Percentiles rank a stretch among this genome's conserved stretches.
phyloP scores from a whole-genome alignment of 2,329 filamentous ascomycete genomes.

The Orbilia ellipsospora region DNA sequence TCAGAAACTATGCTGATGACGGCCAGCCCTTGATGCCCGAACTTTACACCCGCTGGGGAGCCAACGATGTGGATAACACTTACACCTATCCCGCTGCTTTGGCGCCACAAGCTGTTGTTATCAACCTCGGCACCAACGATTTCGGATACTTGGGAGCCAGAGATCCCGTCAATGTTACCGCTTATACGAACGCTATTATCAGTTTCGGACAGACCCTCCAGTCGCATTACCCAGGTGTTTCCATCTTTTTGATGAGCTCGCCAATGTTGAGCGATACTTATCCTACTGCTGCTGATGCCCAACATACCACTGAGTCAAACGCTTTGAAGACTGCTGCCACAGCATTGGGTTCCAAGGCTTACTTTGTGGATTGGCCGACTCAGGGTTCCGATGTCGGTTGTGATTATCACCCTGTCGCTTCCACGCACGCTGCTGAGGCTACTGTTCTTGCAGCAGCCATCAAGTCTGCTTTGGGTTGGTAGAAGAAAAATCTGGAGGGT shows the following conservation, averaged over 20 bases:
- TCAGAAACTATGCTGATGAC: constrained; percentile 63
- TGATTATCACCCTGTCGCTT: constrained; percentile 64
- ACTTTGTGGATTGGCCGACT: constrained; percentile 64
- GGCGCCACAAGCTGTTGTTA: constrained; percentile 62
- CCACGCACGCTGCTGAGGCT: constrained; percentile 61
- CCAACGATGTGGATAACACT: constrained; percentile 62
- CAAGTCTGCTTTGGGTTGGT: constrained; percentile 46
- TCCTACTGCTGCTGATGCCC: constrained; percentile 61
- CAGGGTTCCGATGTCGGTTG: constrained; percentile 64
- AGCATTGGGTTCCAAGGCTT: constrained; percentile 60
- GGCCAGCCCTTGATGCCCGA: constrained; percentile 62
- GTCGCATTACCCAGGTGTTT: constrained; percentile 61
- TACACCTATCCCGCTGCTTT: constrained; percentile 63
- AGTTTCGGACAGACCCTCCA: constrained; percentile 61
- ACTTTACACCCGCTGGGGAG: constrained; percentile 64
- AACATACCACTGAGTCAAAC: constrained; percentile 62
- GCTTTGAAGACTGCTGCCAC: constrained; percentile 62
- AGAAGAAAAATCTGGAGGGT: not conserved
- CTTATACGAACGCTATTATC: constrained; percentile 60
- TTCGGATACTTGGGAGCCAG: constrained; percentile 62
- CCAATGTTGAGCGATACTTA: constrained; percentile 64
- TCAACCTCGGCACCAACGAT: constrained; percentile 65
- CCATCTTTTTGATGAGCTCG: constrained; percentile 63
- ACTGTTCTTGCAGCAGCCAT: constrained; percentile 60
- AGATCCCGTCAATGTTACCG: constrained; percentile 59